Percentiles rank a stretch among this genome's conserved stretches.
phyloP scores from a whole-genome alignment of 2,329 filamentous ascomycete species.

The Sporothrix mexicana region DNA sequence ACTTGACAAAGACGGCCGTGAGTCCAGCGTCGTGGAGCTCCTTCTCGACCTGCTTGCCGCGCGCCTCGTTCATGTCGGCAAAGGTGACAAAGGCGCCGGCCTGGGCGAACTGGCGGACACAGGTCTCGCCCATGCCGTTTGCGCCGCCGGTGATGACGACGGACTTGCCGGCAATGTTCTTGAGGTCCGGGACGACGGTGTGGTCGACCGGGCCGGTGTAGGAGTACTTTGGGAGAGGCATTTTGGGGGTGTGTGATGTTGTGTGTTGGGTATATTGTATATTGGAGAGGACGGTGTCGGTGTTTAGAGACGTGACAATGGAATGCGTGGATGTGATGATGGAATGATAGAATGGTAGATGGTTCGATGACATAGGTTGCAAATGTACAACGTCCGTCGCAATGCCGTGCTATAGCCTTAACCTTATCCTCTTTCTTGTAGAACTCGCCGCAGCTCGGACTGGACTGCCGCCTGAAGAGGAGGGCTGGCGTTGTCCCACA shows the following conservation, averaged over 20 bases:
- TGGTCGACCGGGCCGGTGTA: constrained; percentile 28
- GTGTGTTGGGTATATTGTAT: not conserved
- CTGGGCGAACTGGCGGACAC: constrained; percentile 22
- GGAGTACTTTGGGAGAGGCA: constrained; percentile 23
- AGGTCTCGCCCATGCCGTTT: constrained; percentile 29
- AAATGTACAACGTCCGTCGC: not conserved
- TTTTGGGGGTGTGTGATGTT: not conserved
- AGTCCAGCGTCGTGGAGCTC: constrained; percentile 20
- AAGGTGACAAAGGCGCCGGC: constrained; percentile 28
- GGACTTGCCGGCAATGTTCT: constrained; percentile 27
- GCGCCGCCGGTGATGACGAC: constrained; percentile 25
- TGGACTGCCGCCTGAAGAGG: not conserved
- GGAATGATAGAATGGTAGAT: not conserved
- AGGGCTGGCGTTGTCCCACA: too few relatives aligned
- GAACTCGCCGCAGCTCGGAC: constrained; percentile 1
- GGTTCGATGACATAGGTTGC: not conserved
- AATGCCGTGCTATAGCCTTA: constrained; percentile 6
- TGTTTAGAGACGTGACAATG: too few relatives aligned
- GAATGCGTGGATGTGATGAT: too few relatives aligned
- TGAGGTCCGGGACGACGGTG: constrained; percentile 22
- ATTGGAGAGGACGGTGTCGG: not conserved
- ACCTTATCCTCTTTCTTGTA: not conserved
- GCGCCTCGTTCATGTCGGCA: constrained; percentile 27
- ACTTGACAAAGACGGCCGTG: constrained; percentile 23
- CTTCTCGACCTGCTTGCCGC: constrained; percentile 18